These are phyloP conservation scores for Solanum pimpinellifolium DNA, from an alignment of 257 asterid species.

Conservation along the genomic window DNA sequence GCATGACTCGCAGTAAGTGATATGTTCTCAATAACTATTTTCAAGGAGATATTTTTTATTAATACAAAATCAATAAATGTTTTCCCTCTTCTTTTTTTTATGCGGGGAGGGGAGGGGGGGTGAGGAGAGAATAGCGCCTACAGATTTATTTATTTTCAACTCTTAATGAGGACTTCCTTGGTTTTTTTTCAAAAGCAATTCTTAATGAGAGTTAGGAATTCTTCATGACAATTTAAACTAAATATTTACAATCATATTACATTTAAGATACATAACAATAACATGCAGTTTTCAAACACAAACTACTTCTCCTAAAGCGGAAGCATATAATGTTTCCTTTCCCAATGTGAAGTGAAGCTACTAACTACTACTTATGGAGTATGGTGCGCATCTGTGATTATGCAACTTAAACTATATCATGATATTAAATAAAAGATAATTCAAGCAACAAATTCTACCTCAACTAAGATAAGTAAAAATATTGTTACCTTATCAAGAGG, in stretches of 20 bases:
- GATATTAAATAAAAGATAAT: neutral
- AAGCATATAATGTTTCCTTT: neutral
- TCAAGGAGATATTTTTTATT: neutral
- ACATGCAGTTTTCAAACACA: neutral
- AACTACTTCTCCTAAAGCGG: neutral
- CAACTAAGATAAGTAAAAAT: neutral
- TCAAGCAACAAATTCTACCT: neutral
- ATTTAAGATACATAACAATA: neutral
- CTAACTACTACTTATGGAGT: neutral
- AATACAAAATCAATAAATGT: neutral
- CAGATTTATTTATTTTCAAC: neutral
- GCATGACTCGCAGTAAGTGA: neutral
- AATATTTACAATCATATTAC: neutral
- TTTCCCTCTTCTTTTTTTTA: neutral
- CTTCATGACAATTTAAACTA: neutral
- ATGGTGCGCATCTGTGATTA: neutral
- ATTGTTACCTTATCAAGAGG: slow-evolving; percentile 58
- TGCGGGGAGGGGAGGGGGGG: neutral
- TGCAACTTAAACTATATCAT: neutral
- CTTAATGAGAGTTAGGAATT: neutral
- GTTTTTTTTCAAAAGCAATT: neutral
- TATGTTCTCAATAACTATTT: too few species aligned
- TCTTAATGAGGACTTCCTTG: neutral
- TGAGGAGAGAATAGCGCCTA: neutral
- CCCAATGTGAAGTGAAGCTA: neutral